Percentiles rank a stretch among this genome's conserved stretches.
These are phyloP conservation scores for Alternaria hordeiaustralica DNA, from an alignment of 2,329 filamentous ascomycete genomes.

Conservation along the genomic window DNA sequence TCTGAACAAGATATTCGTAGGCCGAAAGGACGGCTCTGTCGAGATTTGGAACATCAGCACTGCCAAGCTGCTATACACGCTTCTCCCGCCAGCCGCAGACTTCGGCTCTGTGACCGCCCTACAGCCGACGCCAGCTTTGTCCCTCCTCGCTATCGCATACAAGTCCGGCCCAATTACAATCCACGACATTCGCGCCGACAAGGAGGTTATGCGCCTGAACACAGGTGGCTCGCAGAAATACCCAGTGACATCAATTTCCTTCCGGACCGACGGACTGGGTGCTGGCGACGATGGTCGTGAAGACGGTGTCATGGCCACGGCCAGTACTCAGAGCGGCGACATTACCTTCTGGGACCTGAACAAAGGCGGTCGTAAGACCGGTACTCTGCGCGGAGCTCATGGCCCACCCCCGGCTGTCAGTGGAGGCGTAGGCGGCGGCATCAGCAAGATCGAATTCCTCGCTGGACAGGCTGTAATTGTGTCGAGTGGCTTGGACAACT, in stretches of 20 bases:
- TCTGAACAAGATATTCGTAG: slow-evolving; percentile 93
- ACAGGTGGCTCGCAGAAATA: slow-evolving; percentile 66
- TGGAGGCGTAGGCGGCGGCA: slow-evolving; percentile 70
- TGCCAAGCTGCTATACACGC: slow-evolving; percentile 87
- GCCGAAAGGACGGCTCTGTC: slow-evolving; percentile 83
- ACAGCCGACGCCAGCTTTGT: slow-evolving; percentile 82
- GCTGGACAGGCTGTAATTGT: slow-evolving; percentile 87
- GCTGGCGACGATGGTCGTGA: slow-evolving; percentile 84
- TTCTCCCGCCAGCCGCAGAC: slow-evolving; percentile 75
- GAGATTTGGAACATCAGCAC: slow-evolving; percentile 98
- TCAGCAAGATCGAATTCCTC: slow-evolving; percentile 89
- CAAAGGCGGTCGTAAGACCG: slow-evolving; percentile 82
- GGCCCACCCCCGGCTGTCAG: slow-evolving; percentile 70
- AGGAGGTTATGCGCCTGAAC: slow-evolving; percentile 71
- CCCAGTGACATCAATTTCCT: slow-evolving; percentile 82
- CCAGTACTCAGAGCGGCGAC: slow-evolving; percentile 79
- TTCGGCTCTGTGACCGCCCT: slow-evolving; percentile 86
- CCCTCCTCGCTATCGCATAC: slow-evolving; percentile 87
- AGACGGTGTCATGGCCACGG: slow-evolving; percentile 92
- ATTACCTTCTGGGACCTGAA: slow-evolving; percentile 97
- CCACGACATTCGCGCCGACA: slow-evolving; percentile 81
- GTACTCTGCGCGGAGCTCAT: slow-evolving; percentile 86
- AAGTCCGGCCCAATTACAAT: slow-evolving; percentile 78
- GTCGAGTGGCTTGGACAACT: slow-evolving; percentile 91
- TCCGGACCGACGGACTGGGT: slow-evolving; percentile 86